Percentiles rank a stretch among this genome's conserved stretches.
phyloP scores from a whole-genome alignment of 306 rosid genomes.

The Albizia julibrissin region DNA sequence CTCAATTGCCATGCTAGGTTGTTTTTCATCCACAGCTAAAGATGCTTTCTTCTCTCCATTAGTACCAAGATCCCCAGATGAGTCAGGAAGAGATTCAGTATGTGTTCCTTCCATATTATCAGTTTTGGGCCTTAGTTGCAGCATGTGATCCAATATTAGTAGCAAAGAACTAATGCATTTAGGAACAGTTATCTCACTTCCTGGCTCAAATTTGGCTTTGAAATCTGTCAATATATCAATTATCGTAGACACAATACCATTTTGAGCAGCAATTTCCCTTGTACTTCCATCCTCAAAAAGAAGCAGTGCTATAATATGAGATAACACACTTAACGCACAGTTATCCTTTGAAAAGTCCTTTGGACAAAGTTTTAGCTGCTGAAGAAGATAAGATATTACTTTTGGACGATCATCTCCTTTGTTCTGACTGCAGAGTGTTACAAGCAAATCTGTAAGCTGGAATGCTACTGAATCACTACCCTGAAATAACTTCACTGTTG shows the following conservation, averaged over 20 bases:
- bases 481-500: slow-evolving; percentile 79
- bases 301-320: slow-evolving; percentile 79
- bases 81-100: slow-evolving; percentile 55
- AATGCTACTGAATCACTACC: slow-evolving; percentile 88
- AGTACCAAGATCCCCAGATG: slow-evolving; percentile 57
- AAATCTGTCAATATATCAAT: slow-evolving; percentile 72
- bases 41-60: slow-evolving; percentile 46
- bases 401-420: slow-evolving; percentile 90
- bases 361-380: slow-evolving; percentile 89
- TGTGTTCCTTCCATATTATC: slow-evolving; percentile 63
- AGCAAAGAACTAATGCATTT: slow-evolving; percentile 86
- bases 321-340: slow-evolving; percentile 74
- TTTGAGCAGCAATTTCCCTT: slow-evolving; percentile 82
- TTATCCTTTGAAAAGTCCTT: slow-evolving; percentile 73
- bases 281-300: slow-evolving; percentile 89
- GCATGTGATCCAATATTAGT: slow-evolving; percentile 89
- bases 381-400: slow-evolving; percentile 85
- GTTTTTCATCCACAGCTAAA: slow-evolving; percentile 50
- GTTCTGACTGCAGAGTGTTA: slow-evolving; percentile 80
- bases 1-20: slow-evolving; percentile 52
- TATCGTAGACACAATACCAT: slow-evolving; percentile 66
- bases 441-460: slow-evolving; percentile 89
- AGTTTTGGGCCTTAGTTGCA: slow-evolving; percentile 75
- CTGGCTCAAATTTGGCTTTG: slow-evolving; percentile 69
- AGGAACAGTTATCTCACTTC: slow-evolving; percentile 60